phyloP scores from a whole-genome alignment of 106 monocot genomes.

The Posidonia australis region DNA sequence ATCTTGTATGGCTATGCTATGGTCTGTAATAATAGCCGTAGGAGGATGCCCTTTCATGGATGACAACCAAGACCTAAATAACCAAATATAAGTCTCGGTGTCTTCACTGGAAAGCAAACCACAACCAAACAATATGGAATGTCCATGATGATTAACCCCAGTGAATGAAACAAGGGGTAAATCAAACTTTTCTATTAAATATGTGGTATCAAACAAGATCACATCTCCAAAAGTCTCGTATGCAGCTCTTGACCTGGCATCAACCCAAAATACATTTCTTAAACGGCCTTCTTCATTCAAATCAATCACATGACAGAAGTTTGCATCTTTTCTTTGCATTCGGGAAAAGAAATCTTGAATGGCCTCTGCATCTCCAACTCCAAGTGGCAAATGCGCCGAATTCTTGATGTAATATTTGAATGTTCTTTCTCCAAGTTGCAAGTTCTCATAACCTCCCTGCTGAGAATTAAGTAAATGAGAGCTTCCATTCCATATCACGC shows the following conservation, averaged over 20 bases:
- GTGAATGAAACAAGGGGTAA: constrained; percentile 2
- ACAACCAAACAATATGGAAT: constrained; percentile 6
- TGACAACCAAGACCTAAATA: constrained; percentile 10
- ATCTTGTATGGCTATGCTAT: constrained; percentile 4
- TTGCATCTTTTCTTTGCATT: constrained; percentile 5
- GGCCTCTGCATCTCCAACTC: constrained; percentile 8
- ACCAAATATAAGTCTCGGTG: constrained; percentile 10
- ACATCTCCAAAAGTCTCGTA: constrained; percentile 12
- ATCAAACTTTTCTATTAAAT: background rate
- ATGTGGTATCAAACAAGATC: constrained; percentile 1
- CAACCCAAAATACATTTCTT: constrained; percentile 14
- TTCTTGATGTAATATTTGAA: background rate
- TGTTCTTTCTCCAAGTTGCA: background rate
- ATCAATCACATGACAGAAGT: constrained; percentile 13
- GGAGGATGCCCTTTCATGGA: constrained; percentile 9
- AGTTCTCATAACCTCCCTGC: background rate
- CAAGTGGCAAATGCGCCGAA: background rate
- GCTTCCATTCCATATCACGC: background rate
- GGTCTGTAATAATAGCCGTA: constrained; percentile 4
- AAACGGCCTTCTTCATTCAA: constrained; percentile 7
- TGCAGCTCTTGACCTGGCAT: constrained; percentile 7
- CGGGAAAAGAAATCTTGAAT: constrained; percentile 5
- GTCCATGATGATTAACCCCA: constrained; percentile 14
- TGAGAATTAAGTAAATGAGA: background rate
- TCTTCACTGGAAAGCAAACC: constrained; percentile 6